phyloP scores from a whole-genome alignment of 1,139 yeast species.

The Geotrichum bryndzae region DNA sequence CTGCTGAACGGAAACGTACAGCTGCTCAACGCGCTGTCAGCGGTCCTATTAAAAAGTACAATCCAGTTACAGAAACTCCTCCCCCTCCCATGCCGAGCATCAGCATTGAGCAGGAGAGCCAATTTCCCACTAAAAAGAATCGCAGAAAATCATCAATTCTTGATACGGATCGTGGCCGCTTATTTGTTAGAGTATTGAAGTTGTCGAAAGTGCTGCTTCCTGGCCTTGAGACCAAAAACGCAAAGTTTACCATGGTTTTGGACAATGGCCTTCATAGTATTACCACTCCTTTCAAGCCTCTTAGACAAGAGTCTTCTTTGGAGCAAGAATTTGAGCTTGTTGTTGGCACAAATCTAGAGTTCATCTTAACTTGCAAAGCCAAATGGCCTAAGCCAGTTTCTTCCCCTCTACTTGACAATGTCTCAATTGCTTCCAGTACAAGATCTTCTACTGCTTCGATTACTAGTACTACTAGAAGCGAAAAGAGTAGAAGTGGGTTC shows the following conservation, averaged over 20 bases:
- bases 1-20: constrained; percentile 17
- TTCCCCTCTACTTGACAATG: neutral
- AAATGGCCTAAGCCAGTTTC: constrained; percentile 39
- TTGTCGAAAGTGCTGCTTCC: constrained; percentile 55
- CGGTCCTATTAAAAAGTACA: constrained; percentile 26
- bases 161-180: constrained; percentile 55
- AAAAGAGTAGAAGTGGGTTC: constrained; percentile 10
- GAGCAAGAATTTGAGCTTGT: constrained; percentile 83
- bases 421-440: neutral
- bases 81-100: constrained; percentile 11
- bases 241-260: constrained; percentile 62
- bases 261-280: constrained; percentile 90
- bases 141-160: constrained; percentile 12
- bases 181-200: constrained; percentile 62
- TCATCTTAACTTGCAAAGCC: constrained; percentile 68
- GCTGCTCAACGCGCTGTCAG: constrained; percentile 21
- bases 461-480: constrained; percentile 2
- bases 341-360: constrained; percentile 58
- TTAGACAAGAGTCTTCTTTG: constrained; percentile 44
- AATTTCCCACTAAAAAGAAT: constrained; percentile 15
- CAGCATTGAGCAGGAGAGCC: constrained; percentile 14
- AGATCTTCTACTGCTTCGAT: constrained; percentile 1
- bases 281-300: constrained; percentile 57
- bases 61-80: constrained; percentile 8
- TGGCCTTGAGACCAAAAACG: constrained; percentile 46